A percentile compares a stretch with the other conserved stretches of the same genome.
Conservation (phyloP, 768 basidiomycete genomes). For the Trametes meyenii region DNA sequence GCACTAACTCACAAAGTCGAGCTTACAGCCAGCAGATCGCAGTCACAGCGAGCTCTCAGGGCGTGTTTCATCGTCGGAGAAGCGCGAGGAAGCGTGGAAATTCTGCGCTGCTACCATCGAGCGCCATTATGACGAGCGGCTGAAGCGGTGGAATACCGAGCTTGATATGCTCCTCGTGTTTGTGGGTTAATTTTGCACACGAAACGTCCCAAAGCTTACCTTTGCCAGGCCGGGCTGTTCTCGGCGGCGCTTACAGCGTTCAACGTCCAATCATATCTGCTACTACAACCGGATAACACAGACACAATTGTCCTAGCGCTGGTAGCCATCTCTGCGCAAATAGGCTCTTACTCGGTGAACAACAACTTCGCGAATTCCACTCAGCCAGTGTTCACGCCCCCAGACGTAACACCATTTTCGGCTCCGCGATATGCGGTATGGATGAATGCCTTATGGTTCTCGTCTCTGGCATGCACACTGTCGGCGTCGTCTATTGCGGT, state of each 20-base stretch:
- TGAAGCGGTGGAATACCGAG: slow-evolving; percentile 21
- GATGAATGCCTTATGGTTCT: slow-evolving; percentile 31
- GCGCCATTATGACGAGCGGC: slow-evolving; percentile 10
- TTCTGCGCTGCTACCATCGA: slow-evolving; percentile 11
- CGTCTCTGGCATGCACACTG: slow-evolving; percentile 27
- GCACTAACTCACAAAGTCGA: background rate
- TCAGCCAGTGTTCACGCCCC: background rate
- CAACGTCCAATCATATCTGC: slow-evolving; percentile 17
- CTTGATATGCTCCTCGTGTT: slow-evolving; percentile 24
- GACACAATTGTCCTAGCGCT: slow-evolving; percentile 12
- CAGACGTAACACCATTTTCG: background rate
- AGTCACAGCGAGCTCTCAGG: background rate
- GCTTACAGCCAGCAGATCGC: background rate
- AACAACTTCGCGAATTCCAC: background rate
- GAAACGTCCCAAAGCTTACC: too few species aligned
- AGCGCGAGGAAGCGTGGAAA: slow-evolving; percentile 16
- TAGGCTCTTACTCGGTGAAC: background rate
- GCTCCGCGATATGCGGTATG: slow-evolving; percentile 13
- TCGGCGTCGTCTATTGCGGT: slow-evolving; percentile 29
- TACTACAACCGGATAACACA: slow-evolving; percentile 9
- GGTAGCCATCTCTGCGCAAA: slow-evolving; percentile 13
- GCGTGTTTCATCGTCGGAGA: slow-evolving; percentile 1
- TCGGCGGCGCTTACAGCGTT: slow-evolving; percentile 23
- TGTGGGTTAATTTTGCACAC: slow-evolving; percentile 3
- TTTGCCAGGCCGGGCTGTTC: slow-evolving; percentile 22